Evolutionary conservation across 108 stramenopile species (phyloP).

Genomic region (Skeletonema costatum): DNA sequence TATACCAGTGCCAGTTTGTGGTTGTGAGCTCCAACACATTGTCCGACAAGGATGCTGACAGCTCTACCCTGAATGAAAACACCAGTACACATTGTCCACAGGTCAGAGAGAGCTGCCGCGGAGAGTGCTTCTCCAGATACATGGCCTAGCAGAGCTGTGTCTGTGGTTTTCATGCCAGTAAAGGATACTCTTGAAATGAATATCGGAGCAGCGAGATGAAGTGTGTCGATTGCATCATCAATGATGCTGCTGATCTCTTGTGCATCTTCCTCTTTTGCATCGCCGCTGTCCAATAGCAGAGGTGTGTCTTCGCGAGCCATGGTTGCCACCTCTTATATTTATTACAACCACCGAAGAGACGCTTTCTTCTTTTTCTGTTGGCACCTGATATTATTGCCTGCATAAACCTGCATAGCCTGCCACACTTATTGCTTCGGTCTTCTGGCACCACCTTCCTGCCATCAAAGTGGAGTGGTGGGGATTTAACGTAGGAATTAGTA

Average conservation of each 20-base stretch:
- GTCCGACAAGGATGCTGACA: slow-evolving; percentile 50
- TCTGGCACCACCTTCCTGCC: too few relatives aligned
- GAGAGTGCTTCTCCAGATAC: slow-evolving; percentile 60
- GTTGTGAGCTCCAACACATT: slow-evolving; percentile 50
- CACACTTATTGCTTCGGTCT: too few relatives aligned
- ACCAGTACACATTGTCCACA: slow-evolving; percentile 66
- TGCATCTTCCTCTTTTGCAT: neutral
- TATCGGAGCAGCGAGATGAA: slow-evolving; percentile 62
- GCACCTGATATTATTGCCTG: too few relatives aligned
- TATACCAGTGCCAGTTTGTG: slow-evolving; percentile 43
- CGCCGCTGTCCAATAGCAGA: neutral
- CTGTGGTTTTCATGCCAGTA: slow-evolving; percentile 84
- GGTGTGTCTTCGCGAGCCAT: neutral
- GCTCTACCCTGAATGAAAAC: slow-evolving; percentile 64
- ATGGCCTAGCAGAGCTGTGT: slow-evolving; percentile 76
- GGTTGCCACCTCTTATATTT: too few relatives aligned
- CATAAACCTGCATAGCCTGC: too few relatives aligned
- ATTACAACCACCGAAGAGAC: too few relatives aligned
- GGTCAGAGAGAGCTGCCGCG: slow-evolving; percentile 76
- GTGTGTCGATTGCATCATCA: slow-evolving; percentile 46
- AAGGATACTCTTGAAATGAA: slow-evolving; percentile 64
- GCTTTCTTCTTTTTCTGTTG: too few relatives aligned
- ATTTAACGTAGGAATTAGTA: too few relatives aligned
- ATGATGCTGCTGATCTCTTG: neutral
- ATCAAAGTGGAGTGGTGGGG: too few relatives aligned